Evolutionary conservation across 176 grass and related monocot genomes (phyloP), one percentile per base, ranked within the genome.

Genomic region (Paspalum vaginatum): DNA sequence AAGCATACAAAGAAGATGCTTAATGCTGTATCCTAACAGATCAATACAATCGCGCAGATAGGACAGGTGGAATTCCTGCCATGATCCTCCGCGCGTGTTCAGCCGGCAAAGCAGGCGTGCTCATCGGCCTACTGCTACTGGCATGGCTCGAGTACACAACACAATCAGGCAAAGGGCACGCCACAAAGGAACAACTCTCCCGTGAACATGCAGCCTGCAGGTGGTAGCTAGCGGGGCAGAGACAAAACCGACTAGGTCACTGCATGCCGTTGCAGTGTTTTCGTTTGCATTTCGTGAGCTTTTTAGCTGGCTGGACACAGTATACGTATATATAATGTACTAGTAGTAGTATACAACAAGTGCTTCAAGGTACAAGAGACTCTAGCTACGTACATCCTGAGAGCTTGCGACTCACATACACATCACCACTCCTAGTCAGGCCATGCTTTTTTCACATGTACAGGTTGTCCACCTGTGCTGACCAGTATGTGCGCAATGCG

Each of bases 151-250:
- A 49, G 46, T 60, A 60, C 57, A 60, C 5, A 26, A 13, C 10
- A 17, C 26, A 32, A 21, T 43, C 18, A 42, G 32, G 17, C 47
- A 72, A 38, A 32, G 47, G 20, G 51, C 50, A 74, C 37, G 50
- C 71, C 71, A 41, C 71, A 74, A 56, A 74, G 32, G 11, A 40
- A 74, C 71, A 74, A 40, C 51, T 41, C 51, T 41, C 71, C 71
- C 50, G 71, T 74, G 71, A 74, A 74, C 71, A 55, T 74, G 58
- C 32, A 32, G 32, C 32, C 32, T 20, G 14, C 20, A 48, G 61
- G 53, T 8, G 8, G 18, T 2, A 55, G 6, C 20, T 20, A 6
- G 65, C 40, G 4, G 39, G 22, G 38, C 43, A 47, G 8, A 57
- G 12, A 54, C 67, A 72, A 65, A 54, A 46, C 17, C 22, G 16